These are phyloP conservation scores for Candida germanica DNA, from an alignment of 805 yeast species.

Conservation along the genomic window DNA sequence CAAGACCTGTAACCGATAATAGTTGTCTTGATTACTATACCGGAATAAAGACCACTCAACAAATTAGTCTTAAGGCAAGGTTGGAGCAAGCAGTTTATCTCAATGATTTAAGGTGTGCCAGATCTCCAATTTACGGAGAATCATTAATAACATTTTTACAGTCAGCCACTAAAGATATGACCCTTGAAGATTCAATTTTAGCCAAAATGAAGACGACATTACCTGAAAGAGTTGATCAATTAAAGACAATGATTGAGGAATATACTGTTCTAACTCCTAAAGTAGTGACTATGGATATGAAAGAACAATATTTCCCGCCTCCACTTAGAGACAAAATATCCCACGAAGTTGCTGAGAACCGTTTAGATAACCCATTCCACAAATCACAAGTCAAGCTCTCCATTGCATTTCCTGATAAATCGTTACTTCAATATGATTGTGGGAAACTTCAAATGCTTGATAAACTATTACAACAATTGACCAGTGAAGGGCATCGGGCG, in stretches of 20 bases:
- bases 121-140: constrained; percentile 65
- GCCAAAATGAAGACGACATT: constrained; percentile 22
- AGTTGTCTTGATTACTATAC: constrained; percentile 59
- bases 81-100: constrained; percentile 57
- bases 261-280: constrained; percentile 87
- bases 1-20: constrained; percentile 16
- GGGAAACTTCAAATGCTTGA: constrained; percentile 92
- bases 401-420: constrained; percentile 94
- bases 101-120: constrained; percentile 62
- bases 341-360: constrained; percentile 26
- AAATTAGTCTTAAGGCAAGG: constrained; percentile 48
- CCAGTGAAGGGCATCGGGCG: constrained; percentile 88
- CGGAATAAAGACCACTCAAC: constrained; percentile 50
- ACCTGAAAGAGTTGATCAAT: constrained; percentile 25
- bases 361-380: constrained; percentile 63
- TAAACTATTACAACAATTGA: constrained; percentile 65
- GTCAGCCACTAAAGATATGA: constrained; percentile 8
- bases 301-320: constrained; percentile 46
- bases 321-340: constrained; percentile 31
- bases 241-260: constrained; percentile 59
- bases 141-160: constrained; percentile 47
- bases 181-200: constrained; percentile 14
- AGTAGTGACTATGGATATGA: constrained; percentile 73
- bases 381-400: constrained; percentile 81
- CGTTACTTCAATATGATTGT: constrained; percentile 89